Conservation (phyloP, 345 rosid species). For the Populus euphratica region DNA sequence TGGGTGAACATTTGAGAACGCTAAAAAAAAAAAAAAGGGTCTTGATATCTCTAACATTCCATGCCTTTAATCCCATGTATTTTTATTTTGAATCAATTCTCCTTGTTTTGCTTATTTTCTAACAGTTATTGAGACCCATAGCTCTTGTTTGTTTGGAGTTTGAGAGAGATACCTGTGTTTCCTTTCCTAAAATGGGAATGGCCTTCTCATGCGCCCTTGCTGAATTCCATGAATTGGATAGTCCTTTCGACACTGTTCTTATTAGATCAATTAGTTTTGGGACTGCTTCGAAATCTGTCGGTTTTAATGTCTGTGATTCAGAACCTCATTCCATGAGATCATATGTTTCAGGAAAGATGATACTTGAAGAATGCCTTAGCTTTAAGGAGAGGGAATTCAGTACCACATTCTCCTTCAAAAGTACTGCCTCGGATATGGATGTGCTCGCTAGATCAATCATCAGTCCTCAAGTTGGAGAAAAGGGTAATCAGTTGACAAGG, state of each 20-base stretch:
- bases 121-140: slow-evolving; percentile 16
- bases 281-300: slow-evolving; percentile 34
- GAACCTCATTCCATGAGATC: slow-evolving; percentile 31
- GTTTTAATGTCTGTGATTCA: slow-evolving; percentile 38
- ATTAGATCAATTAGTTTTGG: slow-evolving; percentile 26
- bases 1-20: background rate
- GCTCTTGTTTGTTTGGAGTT: slow-evolving; percentile 12
- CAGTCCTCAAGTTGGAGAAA: slow-evolving; percentile 28
- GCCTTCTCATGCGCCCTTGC: slow-evolving; percentile 27
- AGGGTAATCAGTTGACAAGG: slow-evolving; percentile 14
- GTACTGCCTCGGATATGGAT: slow-evolving; percentile 27
- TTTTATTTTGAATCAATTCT: background rate
- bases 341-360: slow-evolving; percentile 24
- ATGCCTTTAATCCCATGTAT: background rate
- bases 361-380: slow-evolving; percentile 31
- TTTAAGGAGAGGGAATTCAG: slow-evolving; percentile 30
- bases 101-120: background rate
- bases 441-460: slow-evolving; percentile 17
- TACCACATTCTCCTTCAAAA: slow-evolving; percentile 18
- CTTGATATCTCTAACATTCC: background rate
- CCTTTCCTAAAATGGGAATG: slow-evolving; percentile 25
- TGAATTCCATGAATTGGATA: slow-evolving; percentile 27
- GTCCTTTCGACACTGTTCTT: slow-evolving; percentile 26
- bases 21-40: background rate
- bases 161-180: background rate